A percentile compares a stretch with the other conserved stretches of the same genome.
phyloP scores from a whole-genome alignment of 495 filamentous ascomycete genomes.

The Neurospora hispaniola region DNA sequence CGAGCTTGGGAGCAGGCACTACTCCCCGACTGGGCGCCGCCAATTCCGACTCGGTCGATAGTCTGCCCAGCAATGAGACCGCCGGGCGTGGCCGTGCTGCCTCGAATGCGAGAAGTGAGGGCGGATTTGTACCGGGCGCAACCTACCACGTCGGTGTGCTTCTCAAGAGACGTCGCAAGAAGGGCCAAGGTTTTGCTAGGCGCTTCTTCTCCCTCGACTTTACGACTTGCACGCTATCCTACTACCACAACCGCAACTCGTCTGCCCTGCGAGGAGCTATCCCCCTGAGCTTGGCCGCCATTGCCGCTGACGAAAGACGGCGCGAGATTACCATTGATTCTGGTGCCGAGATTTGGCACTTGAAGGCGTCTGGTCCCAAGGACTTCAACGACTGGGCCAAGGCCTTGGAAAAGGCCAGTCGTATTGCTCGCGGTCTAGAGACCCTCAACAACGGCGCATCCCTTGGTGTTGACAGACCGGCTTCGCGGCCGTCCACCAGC shows the following conservation, averaged over 20 bases:
- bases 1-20: conserved; percentile 32
- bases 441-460: conserved; percentile 10
- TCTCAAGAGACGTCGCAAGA: conserved; percentile 82
- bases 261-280: conserved; percentile 85
- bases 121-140: conserved; percentile 5
- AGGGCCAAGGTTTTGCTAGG: conserved; percentile 83
- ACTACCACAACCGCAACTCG: conserved; percentile 89
- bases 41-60: conserved; percentile 43
- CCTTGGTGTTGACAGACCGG: not conserved
- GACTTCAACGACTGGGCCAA: conserved; percentile 83
- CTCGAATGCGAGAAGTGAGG: conserved; percentile 25
- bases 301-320: conserved; percentile 74
- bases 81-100: conserved; percentile 17
- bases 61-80: conserved; percentile 39
- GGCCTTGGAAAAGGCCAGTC: conserved; percentile 71
- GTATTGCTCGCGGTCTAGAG: conserved; percentile 39
- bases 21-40: conserved; percentile 28
- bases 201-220: conserved; percentile 94
- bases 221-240: conserved; percentile 80
- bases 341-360: conserved; percentile 92
- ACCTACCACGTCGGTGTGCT: conserved; percentile 69
- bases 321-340: conserved; percentile 95
- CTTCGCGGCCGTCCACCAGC: conserved; percentile 10
- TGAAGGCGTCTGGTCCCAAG: conserved; percentile 67
- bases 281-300: conserved; percentile 79